phyloP scores from a whole-genome alignment of 768 basidiomycete genomes.

The Postia placenta region DNA sequence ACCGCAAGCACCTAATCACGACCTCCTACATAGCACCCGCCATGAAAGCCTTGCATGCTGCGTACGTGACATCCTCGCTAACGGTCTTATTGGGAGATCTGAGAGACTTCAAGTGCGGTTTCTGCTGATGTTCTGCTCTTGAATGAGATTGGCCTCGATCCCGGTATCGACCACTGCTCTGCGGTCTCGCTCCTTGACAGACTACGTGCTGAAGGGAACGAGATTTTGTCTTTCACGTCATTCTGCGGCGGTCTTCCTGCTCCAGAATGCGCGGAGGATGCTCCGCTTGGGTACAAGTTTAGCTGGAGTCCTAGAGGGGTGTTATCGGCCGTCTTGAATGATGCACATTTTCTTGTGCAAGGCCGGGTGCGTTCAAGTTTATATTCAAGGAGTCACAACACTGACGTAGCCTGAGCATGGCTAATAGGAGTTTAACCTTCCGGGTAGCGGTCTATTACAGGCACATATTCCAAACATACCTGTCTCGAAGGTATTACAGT shows the following conservation, averaged over 20 bases:
- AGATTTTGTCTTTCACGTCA: conserved; percentile 69
- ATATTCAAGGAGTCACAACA: not conserved
- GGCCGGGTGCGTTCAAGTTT: conserved; percentile 38
- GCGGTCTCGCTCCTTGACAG: conserved; percentile 64
- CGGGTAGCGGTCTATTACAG: conserved; percentile 48
- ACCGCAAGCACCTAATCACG: conserved; percentile 76
- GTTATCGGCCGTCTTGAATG: conserved; percentile 70
- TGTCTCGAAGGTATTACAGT: conserved; percentile 48
- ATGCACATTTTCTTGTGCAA: conserved; percentile 57
- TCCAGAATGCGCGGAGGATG: conserved; percentile 49
- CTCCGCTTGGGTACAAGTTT: conserved; percentile 87
- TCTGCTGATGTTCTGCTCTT: conserved; percentile 64
- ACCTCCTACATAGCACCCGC: conserved; percentile 83
- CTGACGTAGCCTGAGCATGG: not conserved
- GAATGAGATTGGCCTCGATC: conserved; percentile 89
- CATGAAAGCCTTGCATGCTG: conserved; percentile 60
- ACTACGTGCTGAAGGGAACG: conserved; percentile 44
- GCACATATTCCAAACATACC: conserved; percentile 63
- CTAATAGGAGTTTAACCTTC: conserved; percentile 39
- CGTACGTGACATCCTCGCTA: conserved; percentile 42
- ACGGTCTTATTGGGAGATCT: too few species aligned
- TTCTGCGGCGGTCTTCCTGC: conserved; percentile 93
- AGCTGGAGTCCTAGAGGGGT: conserved; percentile 92
- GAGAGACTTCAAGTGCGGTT: conserved; percentile 40
- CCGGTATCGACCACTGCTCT: conserved; percentile 86